Conservation (phyloP, 768 basidiomycete genomes). For the Termitomyces sp. region DNA sequence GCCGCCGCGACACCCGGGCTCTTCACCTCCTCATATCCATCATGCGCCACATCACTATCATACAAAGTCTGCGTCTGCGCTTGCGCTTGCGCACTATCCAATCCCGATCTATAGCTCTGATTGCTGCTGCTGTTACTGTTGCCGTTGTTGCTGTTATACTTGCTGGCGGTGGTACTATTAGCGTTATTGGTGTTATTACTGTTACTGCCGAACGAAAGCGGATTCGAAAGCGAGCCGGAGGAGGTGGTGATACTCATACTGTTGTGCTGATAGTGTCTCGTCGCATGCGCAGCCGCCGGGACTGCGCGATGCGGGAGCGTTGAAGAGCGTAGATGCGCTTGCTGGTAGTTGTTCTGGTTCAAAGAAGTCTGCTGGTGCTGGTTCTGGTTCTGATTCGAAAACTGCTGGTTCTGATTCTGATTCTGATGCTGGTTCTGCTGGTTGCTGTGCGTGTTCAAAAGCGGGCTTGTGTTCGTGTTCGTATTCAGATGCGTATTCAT, state of each 20-base stretch:
- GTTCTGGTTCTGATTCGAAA: background rate
- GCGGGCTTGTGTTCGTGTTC: conserved; percentile 6
- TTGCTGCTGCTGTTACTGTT: conserved; percentile 20
- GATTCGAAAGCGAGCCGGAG: background rate
- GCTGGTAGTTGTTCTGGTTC: conserved; percentile 19
- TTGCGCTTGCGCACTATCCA: conserved; percentile 3
- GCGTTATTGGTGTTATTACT: conserved; percentile 6
- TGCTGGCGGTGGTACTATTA: conserved; percentile 8
- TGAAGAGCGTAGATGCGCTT: conserved; percentile 37
- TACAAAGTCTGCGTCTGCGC: conserved; percentile 3
- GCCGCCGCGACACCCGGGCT: background rate
- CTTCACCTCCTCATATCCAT: background rate
- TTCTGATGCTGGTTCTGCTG: background rate
- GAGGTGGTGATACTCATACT: conserved; percentile 34
- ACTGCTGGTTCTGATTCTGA: background rate
- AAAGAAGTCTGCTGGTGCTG: conserved; percentile 3
- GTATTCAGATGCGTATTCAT: conserved; percentile 8
- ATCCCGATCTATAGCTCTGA: background rate
- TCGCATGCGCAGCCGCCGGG: conserved; percentile 20
- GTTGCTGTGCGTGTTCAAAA: conserved; percentile 3
- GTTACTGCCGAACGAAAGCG: background rate
- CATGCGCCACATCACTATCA: conserved; percentile 2
- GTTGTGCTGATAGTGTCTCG: conserved; percentile 41
- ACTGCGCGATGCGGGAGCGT: conserved; percentile 38
- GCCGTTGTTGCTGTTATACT: conserved; percentile 15